Percentiles rank a stretch among this genome's conserved stretches.
phyloP scores from a whole-genome alignment of 352 stramenopile species.

The Phytophthora tentaculata region DNA sequence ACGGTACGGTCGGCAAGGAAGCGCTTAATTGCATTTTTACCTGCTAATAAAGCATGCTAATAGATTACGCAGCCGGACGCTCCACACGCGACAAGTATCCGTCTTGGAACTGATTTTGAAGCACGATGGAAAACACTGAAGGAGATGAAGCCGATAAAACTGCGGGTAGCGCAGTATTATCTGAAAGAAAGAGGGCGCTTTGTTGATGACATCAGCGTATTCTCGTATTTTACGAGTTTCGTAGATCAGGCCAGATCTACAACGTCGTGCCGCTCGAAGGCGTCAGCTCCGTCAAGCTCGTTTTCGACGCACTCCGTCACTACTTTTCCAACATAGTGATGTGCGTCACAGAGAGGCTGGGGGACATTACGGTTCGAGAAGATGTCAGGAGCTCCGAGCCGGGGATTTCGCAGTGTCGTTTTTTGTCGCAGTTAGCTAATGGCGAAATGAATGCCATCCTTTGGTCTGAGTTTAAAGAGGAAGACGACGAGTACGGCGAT shows the following conservation, averaged over 20 bases:
- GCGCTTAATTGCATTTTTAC: too few relatives aligned
- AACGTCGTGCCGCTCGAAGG: conserved; percentile 48
- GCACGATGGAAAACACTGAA: conserved; percentile 30
- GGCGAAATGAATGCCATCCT: conserved; percentile 45
- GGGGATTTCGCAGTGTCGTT: conserved; percentile 46
- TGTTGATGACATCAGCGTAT: conserved; percentile 28
- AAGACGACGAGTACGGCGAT: conserved; percentile 30
- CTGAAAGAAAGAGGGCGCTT: conserved; percentile 29
- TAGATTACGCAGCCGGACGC: conserved; percentile 30
- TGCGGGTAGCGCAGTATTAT: conserved; percentile 26
- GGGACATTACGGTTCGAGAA: conserved; percentile 57
- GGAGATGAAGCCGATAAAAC: conserved; percentile 31
- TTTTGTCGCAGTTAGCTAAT: conserved; percentile 36
- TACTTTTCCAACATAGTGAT: conserved; percentile 59
- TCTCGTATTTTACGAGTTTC: conserved; percentile 36
- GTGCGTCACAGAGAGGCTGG: conserved; percentile 47
- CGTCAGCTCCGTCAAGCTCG: conserved; percentile 36
- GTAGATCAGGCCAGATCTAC: conserved; percentile 37
- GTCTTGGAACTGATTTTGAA: conserved; percentile 23
- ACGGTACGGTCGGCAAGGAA: conserved; percentile 9
- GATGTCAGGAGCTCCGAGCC: conserved; percentile 51
- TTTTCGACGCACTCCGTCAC: conserved; percentile 49
- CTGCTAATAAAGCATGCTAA: too few relatives aligned
- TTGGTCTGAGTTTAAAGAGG: not conserved
- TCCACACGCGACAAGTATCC: conserved; percentile 33